A percentile compares a stretch with the other conserved stretches of the same genome.
Evolutionary conservation across 257 asterid species (phyloP).

Genomic region (Forsythia viridissima): DNA sequence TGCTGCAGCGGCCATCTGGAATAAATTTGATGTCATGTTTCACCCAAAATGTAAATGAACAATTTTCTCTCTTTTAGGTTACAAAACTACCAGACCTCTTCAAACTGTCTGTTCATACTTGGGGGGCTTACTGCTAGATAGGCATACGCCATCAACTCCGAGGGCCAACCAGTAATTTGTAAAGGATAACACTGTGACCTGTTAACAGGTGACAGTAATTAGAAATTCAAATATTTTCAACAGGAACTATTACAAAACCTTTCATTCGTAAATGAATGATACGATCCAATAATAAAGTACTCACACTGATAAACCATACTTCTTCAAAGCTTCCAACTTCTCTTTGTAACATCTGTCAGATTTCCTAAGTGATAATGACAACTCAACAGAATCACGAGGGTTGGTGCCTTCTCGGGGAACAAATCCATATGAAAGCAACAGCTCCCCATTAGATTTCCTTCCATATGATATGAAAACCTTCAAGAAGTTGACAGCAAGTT

Average conservation of each 20-base stretch:
- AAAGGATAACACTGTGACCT: slow-evolving; percentile 81
- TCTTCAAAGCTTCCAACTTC: slow-evolving; percentile 63
- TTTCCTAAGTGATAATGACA: slow-evolving; percentile 60
- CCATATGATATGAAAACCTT: slow-evolving; percentile 97
- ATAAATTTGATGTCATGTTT: neutral
- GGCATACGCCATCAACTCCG: slow-evolving; percentile 93
- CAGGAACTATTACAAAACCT: neutral
- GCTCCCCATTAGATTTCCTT: slow-evolving; percentile 87
- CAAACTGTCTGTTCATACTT: slow-evolving; percentile 66
- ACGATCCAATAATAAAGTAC: slow-evolving; percentile 27
- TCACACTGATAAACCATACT: slow-evolving; percentile 72
- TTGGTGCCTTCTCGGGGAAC: slow-evolving; percentile 97
- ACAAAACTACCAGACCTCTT: slow-evolving; percentile 49
- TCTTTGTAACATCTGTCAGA: slow-evolving; percentile 81
- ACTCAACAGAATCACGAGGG: slow-evolving; percentile 80
- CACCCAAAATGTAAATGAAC: neutral
- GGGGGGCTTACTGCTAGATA: slow-evolving; percentile 90
- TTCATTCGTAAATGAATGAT: neutral
- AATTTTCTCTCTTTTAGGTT: neutral
- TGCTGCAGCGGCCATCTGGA: slow-evolving; percentile 91
- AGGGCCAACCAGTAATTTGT: slow-evolving; percentile 93
- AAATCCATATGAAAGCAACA: slow-evolving; percentile 91
- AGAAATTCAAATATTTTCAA: neutral
- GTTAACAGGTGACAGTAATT: slow-evolving; percentile 27
- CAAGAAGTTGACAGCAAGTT: slow-evolving; percentile 2